Percentiles rank a stretch among this genome's conserved stretches.
Evolutionary conservation across 1,139 yeast species (phyloP).

Genomic region (Scheffersomyces insectosa): DNA sequence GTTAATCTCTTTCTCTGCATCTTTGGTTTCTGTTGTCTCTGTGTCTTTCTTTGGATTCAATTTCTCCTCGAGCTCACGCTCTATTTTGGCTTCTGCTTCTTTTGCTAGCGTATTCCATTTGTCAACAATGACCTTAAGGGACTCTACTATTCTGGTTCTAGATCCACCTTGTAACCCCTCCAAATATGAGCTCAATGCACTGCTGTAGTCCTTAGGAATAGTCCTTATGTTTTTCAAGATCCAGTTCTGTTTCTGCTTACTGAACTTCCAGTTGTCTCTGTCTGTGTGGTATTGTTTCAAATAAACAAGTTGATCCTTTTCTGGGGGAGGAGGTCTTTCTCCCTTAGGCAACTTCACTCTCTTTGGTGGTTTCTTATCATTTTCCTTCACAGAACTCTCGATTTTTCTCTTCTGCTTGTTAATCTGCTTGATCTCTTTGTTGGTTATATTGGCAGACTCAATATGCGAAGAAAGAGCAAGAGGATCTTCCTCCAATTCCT

Average conservation of each 20-base stretch:
- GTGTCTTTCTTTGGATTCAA: conserved; percentile 11
- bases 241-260: conserved; percentile 95
- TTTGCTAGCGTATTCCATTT: conserved; percentile 59
- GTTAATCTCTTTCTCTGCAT: conserved; percentile 6
- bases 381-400: conserved; percentile 18
- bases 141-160: conserved; percentile 55
- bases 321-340: conserved; percentile 75
- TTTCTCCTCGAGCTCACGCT: conserved; percentile 31
- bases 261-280: conserved; percentile 78
- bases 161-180: conserved; percentile 77
- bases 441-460: conserved; percentile 48
- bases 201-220: conserved; percentile 58
- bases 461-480: conserved; percentile 40
- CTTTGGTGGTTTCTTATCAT: conserved; percentile 63
- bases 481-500: conserved; percentile 41
- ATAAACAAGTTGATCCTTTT: conserved; percentile 78
- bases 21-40: conserved; percentile 13
- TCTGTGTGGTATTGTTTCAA: conserved; percentile 65
- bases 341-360: conserved; percentile 72
- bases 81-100: conserved; percentile 39
- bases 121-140: conserved; percentile 46
- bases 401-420: conserved; percentile 37
- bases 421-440: conserved; percentile 47
- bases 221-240: conserved; percentile 64
- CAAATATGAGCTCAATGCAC: conserved; percentile 57